phyloP scores from a whole-genome alignment of 2,329 filamentous ascomycete genomes.

The Penicillium decumbens region DNA sequence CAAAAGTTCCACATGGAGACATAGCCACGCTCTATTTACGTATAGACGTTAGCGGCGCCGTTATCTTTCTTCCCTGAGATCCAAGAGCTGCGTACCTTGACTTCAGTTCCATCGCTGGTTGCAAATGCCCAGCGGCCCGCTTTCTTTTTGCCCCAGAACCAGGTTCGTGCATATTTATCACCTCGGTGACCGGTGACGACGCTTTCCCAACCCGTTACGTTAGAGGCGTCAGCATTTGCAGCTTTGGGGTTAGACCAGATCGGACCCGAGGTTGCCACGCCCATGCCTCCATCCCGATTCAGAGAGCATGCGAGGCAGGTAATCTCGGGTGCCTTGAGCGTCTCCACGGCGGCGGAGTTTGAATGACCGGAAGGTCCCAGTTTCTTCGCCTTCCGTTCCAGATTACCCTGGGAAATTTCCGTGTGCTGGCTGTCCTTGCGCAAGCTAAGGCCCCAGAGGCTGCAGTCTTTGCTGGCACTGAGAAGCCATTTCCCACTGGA shows the following conservation, averaged over 20 bases:
- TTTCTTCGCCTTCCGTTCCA: slow-evolving; percentile 87
- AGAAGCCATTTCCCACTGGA: slow-evolving; percentile 89
- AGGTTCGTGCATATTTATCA: slow-evolving; percentile 81
- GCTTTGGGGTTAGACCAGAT: slow-evolving; percentile 77
- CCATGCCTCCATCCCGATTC: slow-evolving; percentile 92
- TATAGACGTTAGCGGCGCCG: slow-evolving; percentile 1
- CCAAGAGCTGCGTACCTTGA: slow-evolving; percentile 45
- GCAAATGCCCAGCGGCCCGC: slow-evolving; percentile 90
- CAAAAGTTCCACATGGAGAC: slow-evolving; percentile 89
- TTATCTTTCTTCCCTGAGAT: neutral
- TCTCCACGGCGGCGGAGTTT: slow-evolving; percentile 9
- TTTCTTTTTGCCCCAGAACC: slow-evolving; percentile 95
- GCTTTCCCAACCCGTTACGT: slow-evolving; percentile 92
- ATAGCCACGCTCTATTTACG: slow-evolving; percentile 68
- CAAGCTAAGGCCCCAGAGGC: slow-evolving; percentile 94
- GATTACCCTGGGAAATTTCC: slow-evolving; percentile 84
- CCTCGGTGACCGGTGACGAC: slow-evolving; percentile 87
- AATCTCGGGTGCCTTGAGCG: slow-evolving; percentile 83
- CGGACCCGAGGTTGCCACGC: slow-evolving; percentile 69
- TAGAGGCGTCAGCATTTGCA: slow-evolving; percentile 65
- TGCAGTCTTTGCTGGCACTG: slow-evolving; percentile 82
- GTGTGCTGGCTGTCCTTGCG: slow-evolving; percentile 89
- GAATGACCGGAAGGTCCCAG: slow-evolving; percentile 19
- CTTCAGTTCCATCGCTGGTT: slow-evolving; percentile 76
- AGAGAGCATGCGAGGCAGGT: slow-evolving; percentile 86